Evolutionary conservation across 140 eudicot species (phyloP), one percentile per base, ranked within the genome.

Genomic region (Anethum foeniculum): DNA sequence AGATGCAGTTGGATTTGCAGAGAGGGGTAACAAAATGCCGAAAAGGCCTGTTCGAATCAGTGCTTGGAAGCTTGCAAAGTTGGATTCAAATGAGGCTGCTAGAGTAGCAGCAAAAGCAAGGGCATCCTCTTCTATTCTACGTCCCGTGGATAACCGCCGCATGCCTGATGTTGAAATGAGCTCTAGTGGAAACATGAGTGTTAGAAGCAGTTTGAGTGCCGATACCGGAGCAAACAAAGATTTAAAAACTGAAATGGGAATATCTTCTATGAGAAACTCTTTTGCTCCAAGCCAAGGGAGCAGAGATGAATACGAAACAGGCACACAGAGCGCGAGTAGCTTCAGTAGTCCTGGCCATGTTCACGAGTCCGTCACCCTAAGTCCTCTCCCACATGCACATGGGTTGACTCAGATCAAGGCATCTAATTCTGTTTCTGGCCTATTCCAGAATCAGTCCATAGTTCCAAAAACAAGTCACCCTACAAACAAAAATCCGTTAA

Each of bases 271-370:
- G 58, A 88, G 90, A 85, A 90, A 84, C 86, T 86, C 93, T 21
- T 81, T 87, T 75, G 91, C 91, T 58, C 93, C 93, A 48, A 94
- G 99, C 77, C 96, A 92, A 43, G 97, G 91, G 47, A 92, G 99
- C 80, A 79, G 93, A 64, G 99, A 95, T 23, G 97, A 95, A 44
- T 81, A 86, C 14, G 97, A 95, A 77, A 88, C 93, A 1, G 92
- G 97, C 71, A 87, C 88, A 51, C 97, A 90, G 32, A 94, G 94
- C 67, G 87, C 81, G 49, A 92, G 97, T 82, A 92, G 94, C 72
- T 80, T 92, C 71, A 92, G 97, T 82, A 92, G 99, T 76, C 97
- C 94, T 39, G 83, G 87, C 64, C 91, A 88, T 73, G 85, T 77
- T 25, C 92, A 90, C 19, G 94, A 90, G 77, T 65, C 90, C 3